phyloP scores from a whole-genome alignment of 1,284 basidiomycete species.

The Malassezia pachydermatis region DNA sequence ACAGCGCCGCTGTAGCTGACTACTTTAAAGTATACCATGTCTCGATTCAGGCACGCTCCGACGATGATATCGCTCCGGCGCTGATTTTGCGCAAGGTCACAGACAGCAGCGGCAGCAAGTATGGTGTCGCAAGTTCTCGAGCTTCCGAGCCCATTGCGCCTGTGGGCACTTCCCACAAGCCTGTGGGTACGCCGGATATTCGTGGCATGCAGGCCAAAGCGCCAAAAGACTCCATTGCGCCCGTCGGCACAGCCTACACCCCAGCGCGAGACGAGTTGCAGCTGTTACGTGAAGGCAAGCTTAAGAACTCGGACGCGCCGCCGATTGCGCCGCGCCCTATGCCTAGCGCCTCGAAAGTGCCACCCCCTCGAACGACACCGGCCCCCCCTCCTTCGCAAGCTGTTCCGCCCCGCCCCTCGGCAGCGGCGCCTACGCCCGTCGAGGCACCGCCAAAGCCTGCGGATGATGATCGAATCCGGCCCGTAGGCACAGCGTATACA shows the following conservation, averaged over 20 bases:
- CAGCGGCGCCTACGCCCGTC: conserved; percentile 5
- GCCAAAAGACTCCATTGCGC: conserved; percentile 32
- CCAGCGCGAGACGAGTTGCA: conserved; percentile 38
- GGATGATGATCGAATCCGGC: conserved; percentile 41
- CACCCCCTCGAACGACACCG: conserved; percentile 17
- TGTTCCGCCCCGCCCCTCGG: conserved; percentile 14
- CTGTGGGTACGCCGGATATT: conserved; percentile 45
- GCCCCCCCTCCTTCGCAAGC: conserved; percentile 20
- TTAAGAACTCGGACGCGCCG: conserved; percentile 7
- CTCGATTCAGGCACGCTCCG: conserved; percentile 79
- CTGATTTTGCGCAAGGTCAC: conserved; percentile 66
- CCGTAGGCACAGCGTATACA: conserved; percentile 43
- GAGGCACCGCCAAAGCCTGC: conserved; percentile 26
- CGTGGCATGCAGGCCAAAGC: conserved; percentile 33
- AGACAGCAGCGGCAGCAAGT: conserved; percentile 84
- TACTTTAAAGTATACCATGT: conserved; percentile 75
- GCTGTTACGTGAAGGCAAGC: conserved; percentile 31
- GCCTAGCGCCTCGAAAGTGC: conserved; percentile 2
- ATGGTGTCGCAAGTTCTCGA: conserved; percentile 50
- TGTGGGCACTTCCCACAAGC: conserved; percentile 40
- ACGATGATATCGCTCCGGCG: conserved; percentile 54
- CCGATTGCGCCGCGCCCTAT: conserved; percentile 8
- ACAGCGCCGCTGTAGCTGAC: conserved; percentile 68
- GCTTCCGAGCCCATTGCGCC: conserved; percentile 33
- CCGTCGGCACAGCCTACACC: conserved; percentile 38